Conservation (phyloP, 2,329 filamentous ascomycete species). For the Aspergillus tamarii region DNA sequence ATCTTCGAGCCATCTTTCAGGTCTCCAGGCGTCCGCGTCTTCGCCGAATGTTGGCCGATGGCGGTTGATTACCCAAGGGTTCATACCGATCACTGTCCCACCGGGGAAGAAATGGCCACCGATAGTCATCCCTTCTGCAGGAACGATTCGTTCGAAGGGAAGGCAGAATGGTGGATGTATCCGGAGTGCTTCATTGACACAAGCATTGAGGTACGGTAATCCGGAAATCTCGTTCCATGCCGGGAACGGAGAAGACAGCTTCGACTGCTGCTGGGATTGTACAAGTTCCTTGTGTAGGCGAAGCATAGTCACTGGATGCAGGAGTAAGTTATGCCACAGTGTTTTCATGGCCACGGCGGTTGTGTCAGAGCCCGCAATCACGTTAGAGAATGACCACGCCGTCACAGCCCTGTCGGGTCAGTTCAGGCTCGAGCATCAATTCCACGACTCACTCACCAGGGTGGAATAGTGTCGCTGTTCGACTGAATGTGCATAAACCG, state of each 20-base stretch:
- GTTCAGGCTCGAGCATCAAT: conserved; percentile 38
- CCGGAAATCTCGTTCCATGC: conserved; percentile 65
- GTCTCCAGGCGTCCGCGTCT: conserved; percentile 61
- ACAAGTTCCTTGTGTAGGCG: conserved; percentile 58
- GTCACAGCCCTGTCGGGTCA: conserved; percentile 67
- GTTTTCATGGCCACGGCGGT: conserved; percentile 72
- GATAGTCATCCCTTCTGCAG: conserved; percentile 59
- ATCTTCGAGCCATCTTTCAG: conserved; percentile 17
- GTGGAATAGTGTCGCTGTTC: conserved; percentile 38
- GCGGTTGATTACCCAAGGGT: conserved; percentile 74
- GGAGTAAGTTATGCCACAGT: conserved; percentile 73
- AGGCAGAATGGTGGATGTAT: conserved; percentile 74
- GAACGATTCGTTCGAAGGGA: conserved; percentile 73
- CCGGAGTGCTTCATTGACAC: conserved; percentile 76
- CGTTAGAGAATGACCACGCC: conserved; percentile 58
- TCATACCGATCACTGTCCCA: conserved; percentile 53
- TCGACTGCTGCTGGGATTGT: conserved; percentile 50
- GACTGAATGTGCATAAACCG: background rate
- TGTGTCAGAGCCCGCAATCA: conserved; percentile 70
- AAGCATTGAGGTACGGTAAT: conserved; percentile 75
- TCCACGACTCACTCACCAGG: conserved; percentile 69
- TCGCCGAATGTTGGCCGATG: conserved; percentile 68
- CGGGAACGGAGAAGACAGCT: conserved; percentile 64
- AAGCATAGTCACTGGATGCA: conserved; percentile 55
- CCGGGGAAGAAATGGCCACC: conserved; percentile 9